Evolutionary conservation across 1,284 basidiomycete genomes (phyloP), one percentile per base, ranked within the genome.

Genomic region (Rhodotorula sp.): DNA sequence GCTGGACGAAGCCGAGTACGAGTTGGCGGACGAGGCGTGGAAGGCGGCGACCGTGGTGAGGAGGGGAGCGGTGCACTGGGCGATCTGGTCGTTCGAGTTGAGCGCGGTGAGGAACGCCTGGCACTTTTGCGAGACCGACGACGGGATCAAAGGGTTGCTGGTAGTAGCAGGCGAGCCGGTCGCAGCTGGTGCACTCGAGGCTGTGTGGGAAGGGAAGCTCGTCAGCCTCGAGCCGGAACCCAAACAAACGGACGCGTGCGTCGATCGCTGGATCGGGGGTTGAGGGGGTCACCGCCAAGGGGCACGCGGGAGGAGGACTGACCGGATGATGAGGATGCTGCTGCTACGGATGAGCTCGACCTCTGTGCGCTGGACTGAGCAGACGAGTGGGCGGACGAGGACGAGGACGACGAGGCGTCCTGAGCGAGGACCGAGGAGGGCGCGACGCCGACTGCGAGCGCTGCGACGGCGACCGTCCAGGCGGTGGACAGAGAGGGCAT

Each of bases 1-100:
- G 10, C 48, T 28, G 16, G 66, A 45, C 8, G 68, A 31, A 1
- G 62, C 31, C n/a, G 50, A 38, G 56, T 59, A 64, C 23, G 67
- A 45, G 49, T 48, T 47, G 43, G 50, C 47, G 23, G 70, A 60
- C 19, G 69, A 74, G 45, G 77, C 87, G 38, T 84, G 83, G 79
- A 89, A 92, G 49, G 82, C 79, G 31, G 85, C 74, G 55, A 90
- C 87, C 12, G 89, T 88, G 55, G 83, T 81, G 74, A 86, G 83
- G 76, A 95, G 81, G n/a, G 90, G 83, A 2, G 80, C 78, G 14
- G 90, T 85, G 84, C 92, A 95, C 21, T 83, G 74, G 0, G 83
- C 76, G 64, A 95, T 81, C 58, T 75, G 79, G 2, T 84, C 52
- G 81, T 94, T 85, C 56, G 77, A 79, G 83, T 95, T 87, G 67